Conservation (phyloP, 208 protist genomes). For the Wallacemonas rigidus region DNA sequence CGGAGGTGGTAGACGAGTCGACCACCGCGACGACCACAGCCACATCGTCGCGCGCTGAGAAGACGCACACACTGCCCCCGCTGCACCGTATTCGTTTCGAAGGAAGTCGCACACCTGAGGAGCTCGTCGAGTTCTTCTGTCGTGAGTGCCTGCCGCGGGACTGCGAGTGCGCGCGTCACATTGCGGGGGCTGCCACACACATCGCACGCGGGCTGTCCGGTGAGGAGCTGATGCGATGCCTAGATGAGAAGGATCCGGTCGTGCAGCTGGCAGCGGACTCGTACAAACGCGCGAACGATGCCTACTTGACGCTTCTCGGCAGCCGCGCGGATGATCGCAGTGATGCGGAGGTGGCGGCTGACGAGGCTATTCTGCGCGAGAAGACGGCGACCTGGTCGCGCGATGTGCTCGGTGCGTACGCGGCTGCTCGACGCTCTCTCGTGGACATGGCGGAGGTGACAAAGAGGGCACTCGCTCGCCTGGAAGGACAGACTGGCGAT, state of each 20-base stretch:
- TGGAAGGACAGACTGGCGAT: neutral
- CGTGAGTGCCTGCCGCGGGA: conserved; percentile 25
- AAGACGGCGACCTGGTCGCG: neutral
- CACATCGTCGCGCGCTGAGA: neutral
- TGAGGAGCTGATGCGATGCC: conserved; percentile 16
- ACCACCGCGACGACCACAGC: neutral
- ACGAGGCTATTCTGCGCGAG: neutral
- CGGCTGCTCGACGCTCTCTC: conserved; percentile 4
- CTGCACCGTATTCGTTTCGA: conserved; percentile 24
- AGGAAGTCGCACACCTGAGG: conserved; percentile 19
- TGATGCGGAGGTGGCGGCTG: neutral
- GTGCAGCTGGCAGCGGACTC: neutral
- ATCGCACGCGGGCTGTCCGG: conserved; percentile 16
- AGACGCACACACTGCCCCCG: neutral
- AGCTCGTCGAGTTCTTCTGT: conserved; percentile 30
- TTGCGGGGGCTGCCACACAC: conserved; percentile 5
- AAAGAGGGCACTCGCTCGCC: conserved; percentile 3
- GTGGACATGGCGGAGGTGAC: conserved; percentile 19
- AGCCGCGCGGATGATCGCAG: neutral
- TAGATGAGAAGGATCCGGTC: neutral
- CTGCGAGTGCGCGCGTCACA: conserved; percentile 9
- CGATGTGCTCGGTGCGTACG: conserved; percentile 6
- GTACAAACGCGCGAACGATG: conserved; percentile 11
- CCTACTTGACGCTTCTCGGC: neutral
- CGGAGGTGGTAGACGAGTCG: neutral